Evolutionary conservation across 176 grass and related monocot genomes (phyloP).

Genomic region (Zoysia japonica): DNA sequence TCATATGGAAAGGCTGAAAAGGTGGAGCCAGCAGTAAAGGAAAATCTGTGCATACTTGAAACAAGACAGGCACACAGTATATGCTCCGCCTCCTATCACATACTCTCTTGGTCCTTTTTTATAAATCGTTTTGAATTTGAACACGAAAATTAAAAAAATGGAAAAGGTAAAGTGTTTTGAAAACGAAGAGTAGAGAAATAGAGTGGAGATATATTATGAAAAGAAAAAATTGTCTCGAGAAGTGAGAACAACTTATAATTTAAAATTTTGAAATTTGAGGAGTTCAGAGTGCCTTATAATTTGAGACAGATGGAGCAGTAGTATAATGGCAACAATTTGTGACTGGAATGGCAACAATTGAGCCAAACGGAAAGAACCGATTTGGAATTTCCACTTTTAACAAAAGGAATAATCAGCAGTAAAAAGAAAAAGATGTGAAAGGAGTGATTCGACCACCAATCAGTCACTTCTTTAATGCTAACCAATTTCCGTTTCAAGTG

Average conservation of each 20-base stretch:
- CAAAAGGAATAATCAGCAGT: constrained; percentile 50
- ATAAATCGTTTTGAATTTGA: too few species aligned
- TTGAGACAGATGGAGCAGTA: too few species aligned
- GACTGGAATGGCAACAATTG: constrained; percentile 35
- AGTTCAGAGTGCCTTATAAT: too few species aligned
- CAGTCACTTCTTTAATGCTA: background rate
- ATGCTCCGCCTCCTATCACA: background rate
- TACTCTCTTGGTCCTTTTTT: too few species aligned
- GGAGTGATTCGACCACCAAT: constrained; percentile 29
- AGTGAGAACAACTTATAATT: too few species aligned
- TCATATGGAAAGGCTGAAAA: constrained; percentile 58
- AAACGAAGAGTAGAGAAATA: too few species aligned
- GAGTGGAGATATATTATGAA: too few species aligned
- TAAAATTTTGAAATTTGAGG: too few species aligned
- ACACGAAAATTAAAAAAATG: too few species aligned
- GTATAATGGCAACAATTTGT: background rate
- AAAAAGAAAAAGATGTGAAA: constrained; percentile 29
- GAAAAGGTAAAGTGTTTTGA: too few species aligned
- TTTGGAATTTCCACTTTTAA: constrained; percentile 47
- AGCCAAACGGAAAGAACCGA: constrained; percentile 38
- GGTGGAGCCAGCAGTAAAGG: constrained; percentile 40
- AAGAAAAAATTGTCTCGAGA: too few species aligned
- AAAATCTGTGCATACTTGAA: constrained; percentile 46
- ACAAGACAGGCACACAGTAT: constrained; percentile 26
- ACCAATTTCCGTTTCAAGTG: constrained; percentile 18